Percentiles rank a stretch among this genome's conserved stretches.
Evolutionary conservation across 352 stramenopile genomes (phyloP).

Genomic region (Aphanomyces astaci): DNA sequence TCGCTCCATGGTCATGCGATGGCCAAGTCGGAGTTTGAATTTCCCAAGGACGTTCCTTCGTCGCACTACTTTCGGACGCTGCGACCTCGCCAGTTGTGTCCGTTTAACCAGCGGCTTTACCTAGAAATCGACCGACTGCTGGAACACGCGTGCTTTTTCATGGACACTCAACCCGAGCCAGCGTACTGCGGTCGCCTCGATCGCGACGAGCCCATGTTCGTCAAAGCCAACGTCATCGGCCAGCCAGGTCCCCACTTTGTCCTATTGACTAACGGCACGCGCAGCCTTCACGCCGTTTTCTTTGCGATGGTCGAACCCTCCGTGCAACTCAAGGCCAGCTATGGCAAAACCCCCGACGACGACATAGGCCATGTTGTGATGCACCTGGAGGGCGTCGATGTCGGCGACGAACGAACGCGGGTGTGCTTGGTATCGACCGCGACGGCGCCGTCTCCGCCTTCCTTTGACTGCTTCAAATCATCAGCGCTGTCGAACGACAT

Average conservation of each 20-base stretch:
- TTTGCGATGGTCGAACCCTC: conserved; percentile 27
- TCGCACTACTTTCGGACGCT: not conserved
- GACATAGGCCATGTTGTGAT: conserved; percentile 43
- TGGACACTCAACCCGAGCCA: conserved; percentile 28
- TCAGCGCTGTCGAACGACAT: not conserved
- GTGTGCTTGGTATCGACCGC: not conserved
- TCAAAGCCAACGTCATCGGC: conserved; percentile 21
- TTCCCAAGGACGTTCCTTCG: not conserved
- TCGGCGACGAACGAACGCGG: not conserved
- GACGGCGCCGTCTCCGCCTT: not conserved
- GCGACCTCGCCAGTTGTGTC: conserved; percentile 27
- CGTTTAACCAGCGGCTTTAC: conserved; percentile 35
- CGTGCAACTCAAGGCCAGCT: not conserved
- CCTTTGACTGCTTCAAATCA: conserved; percentile 37
- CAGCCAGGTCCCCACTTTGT: conserved; percentile 22
- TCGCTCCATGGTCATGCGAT: not conserved
- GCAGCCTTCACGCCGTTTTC: conserved; percentile 34
- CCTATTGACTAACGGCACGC: not conserved
- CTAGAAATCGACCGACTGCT: conserved; percentile 34
- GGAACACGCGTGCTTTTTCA: conserved; percentile 36
- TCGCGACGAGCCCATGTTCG: conserved; percentile 30
- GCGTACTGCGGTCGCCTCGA: not conserved
- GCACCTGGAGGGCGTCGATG: conserved; percentile 31
- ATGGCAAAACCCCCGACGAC: too few species aligned
- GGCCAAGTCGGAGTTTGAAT: not conserved